Evolutionary conservation across 441 rosid species (phyloP), one percentile per base, ranked within the genome.

Genomic region (Gossypium lobatum): DNA sequence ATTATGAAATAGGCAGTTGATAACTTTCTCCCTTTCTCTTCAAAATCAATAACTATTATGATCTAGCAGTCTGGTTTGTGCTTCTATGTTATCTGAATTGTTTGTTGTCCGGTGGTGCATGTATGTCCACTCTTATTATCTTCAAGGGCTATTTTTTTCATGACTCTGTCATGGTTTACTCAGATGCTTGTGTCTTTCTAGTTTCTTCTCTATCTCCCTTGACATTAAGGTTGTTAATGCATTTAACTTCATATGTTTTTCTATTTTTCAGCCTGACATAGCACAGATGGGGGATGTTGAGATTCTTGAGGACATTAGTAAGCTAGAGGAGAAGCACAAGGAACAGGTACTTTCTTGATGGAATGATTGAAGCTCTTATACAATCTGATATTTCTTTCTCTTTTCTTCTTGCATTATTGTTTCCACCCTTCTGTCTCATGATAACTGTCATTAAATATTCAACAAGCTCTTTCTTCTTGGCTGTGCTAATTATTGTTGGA

Each of bases 291-390:
- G 87, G 79, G 89, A 85, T 79, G 93, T 82, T 70, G 91, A 78
- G 77, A 81, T 93, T 66, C 75, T 57, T 73, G 83, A 80, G 61
- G 91, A 89, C 59, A 84, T 96, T 37, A 76, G 78, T 74, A 84
- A 76, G 59, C 82, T 93, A 79, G 88, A 87, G 88, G 87, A 88
- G 63, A 83, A 83, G 62, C 79, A 81, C 77, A 80, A 67, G 71
- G 83, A 77, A 72, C 95, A 88, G 98, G 99, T 96, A 79, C 52
- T 64, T 81, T 80, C 64, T 75, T 64, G 64, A 61, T 75, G 70
- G 59, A 52, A 50, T 66, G 54, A 48, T 63, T n/a, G 60, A 39
- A 46, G 14, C 55, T 57, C 18, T 68, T 17, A 68, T 68, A 28
- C 39, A 72, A 72, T 60, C 37, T 70, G 57, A 20, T 65, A 14